A percentile compares a stretch with the other conserved stretches of the same genome.
These are phyloP conservation scores for Diaporthe caulivora DNA, from an alignment of 2,329 filamentous ascomycete genomes.

Conservation along the genomic window DNA sequence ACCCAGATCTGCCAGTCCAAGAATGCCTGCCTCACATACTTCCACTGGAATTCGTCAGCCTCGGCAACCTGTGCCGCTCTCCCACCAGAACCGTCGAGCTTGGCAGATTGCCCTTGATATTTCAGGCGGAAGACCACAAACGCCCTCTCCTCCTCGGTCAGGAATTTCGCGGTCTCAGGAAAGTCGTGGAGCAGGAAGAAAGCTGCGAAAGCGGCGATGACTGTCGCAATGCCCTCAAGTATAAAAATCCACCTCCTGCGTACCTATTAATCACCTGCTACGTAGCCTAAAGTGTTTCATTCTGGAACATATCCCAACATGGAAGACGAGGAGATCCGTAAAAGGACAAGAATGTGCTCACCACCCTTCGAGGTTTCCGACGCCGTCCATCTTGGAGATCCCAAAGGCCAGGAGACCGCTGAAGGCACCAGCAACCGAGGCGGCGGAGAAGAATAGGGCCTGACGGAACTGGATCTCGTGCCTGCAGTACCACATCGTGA, in stretches of 20 bases:
- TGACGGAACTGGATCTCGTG: slow-evolving; percentile 66
- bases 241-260: slow-evolving; percentile 68
- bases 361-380: slow-evolving; percentile 61
- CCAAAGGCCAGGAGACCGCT: slow-evolving; percentile 69
- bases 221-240: slow-evolving; percentile 57
- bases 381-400: slow-evolving; percentile 60
- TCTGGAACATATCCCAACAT: too few species aligned
- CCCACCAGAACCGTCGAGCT: slow-evolving; percentile 34
- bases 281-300: too few species aligned
- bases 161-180: slow-evolving; percentile 81
- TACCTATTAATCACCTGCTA: too few species aligned
- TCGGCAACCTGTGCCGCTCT: slow-evolving; percentile 61
- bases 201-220: slow-evolving; percentile 69
- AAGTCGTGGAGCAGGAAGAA: slow-evolving; percentile 85
- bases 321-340: too few species aligned
- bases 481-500: slow-evolving; percentile 72
- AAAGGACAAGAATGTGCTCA: too few species aligned
- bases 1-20: slow-evolving; percentile 84
- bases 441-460: slow-evolving; percentile 86
- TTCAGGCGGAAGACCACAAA: slow-evolving; percentile 79
- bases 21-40: slow-evolving; percentile 79
- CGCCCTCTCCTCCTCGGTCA: slow-evolving; percentile 77
- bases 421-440: slow-evolving; percentile 83
- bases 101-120: slow-evolving; percentile 64
- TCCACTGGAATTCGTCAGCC: slow-evolving; percentile 81